These are phyloP conservation scores for Yamadazyma friedrichii DNA, from an alignment of 1,139 yeast genomes.

Conservation along the genomic window DNA sequence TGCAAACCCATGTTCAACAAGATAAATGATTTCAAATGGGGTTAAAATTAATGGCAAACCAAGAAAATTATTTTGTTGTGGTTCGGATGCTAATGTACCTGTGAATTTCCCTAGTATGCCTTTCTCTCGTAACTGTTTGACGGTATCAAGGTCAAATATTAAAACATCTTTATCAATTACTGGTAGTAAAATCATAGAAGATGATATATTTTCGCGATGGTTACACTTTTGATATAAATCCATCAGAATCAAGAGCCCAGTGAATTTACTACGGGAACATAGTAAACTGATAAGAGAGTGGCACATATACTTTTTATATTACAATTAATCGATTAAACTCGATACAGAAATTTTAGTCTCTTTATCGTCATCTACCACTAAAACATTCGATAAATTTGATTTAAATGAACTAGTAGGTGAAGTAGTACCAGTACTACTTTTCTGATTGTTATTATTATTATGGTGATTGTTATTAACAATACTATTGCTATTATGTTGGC, in stretches of 20 bases:
- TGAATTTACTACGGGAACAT: not conserved
- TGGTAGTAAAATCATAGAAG: constrained; percentile 18
- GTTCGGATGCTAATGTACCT: constrained; percentile 83
- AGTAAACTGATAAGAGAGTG: not conserved
- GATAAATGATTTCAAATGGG: constrained; percentile 72
- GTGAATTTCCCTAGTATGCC: constrained; percentile 71
- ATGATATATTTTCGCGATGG: constrained; percentile 2
- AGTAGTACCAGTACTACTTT: constrained; percentile 8
- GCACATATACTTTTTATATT: not conserved
- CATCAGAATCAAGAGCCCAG: not conserved
- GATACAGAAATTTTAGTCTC: constrained; percentile 21
- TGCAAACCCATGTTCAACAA: constrained; percentile 46
- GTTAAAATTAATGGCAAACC: constrained; percentile 79
- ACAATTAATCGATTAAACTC: constrained; percentile 25
- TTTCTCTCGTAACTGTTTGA: constrained; percentile 50
- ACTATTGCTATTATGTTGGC: not conserved
- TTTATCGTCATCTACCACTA: constrained; percentile 13
- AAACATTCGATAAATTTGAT: constrained; percentile 14
- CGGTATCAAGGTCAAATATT: constrained; percentile 46
- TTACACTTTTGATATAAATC: not conserved
- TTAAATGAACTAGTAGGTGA: constrained; percentile 4
- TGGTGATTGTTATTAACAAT: not conserved
- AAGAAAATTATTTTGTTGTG: constrained; percentile 85
- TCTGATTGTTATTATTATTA: not conserved
- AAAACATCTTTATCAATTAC: constrained; percentile 49